Conservation (phyloP, 179 eudicot genomes). For the Amaranthus tricolor region DNA sequence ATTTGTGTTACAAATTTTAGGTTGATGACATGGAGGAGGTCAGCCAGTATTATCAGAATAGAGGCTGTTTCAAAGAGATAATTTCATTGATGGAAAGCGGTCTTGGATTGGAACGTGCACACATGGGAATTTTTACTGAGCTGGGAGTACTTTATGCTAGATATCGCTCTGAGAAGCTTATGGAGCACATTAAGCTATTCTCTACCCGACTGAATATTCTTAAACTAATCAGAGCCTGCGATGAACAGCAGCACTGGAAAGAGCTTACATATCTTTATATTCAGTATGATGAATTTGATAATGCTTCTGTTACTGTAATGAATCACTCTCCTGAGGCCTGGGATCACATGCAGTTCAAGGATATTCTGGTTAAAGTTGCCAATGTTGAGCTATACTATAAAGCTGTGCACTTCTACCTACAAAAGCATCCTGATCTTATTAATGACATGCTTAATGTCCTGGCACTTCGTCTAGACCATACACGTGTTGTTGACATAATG, state of each 20-base stretch:
- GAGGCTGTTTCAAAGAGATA: slow-evolving; percentile 87
- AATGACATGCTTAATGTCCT: slow-evolving; percentile 90
- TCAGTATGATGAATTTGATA: slow-evolving; percentile 95
- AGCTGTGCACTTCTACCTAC: slow-evolving; percentile 91
- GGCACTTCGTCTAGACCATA: slow-evolving; percentile 92
- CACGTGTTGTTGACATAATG: slow-evolving; percentile 96
- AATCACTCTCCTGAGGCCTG: slow-evolving; percentile 98
- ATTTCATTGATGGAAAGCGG: slow-evolving; percentile 95
- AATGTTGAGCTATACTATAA: slow-evolving; percentile 93
- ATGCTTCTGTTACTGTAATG: slow-evolving; percentile 93
- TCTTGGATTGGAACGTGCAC: slow-evolving; percentile 94
- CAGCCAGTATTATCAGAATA: slow-evolving; percentile 84
- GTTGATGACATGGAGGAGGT: slow-evolving; percentile 97
- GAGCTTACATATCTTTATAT: slow-evolving; percentile 86
- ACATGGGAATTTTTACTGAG: slow-evolving; percentile 97
- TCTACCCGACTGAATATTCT: slow-evolving; percentile 95
- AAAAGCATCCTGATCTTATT: slow-evolving; percentile 92
- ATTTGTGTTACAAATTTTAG: slow-evolving; percentile 28
- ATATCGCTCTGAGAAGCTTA: slow-evolving; percentile 93
- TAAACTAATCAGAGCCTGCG: slow-evolving; percentile 92
- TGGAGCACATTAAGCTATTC: slow-evolving; percentile 95
- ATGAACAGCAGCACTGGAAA: slow-evolving; percentile 97
- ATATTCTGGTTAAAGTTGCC: slow-evolving; percentile 83
- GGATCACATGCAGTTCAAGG: slow-evolving; percentile 99
- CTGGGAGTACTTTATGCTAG: slow-evolving; percentile 94